Conservation (phyloP, 192 early-diverging fungal genomes). For the Coemansia sp. region DNA sequence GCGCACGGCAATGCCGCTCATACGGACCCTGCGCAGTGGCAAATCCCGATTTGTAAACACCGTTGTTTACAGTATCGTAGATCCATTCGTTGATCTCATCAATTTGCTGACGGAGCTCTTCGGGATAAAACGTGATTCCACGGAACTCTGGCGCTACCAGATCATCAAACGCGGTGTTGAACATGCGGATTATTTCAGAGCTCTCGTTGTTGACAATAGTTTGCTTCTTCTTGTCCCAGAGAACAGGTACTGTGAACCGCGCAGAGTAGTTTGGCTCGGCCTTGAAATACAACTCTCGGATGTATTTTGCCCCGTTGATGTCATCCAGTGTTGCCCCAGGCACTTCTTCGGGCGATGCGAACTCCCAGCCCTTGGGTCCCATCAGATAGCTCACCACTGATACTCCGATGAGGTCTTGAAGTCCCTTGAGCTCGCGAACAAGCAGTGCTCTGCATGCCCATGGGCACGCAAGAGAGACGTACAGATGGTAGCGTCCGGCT, state of each 20-base stretch:
- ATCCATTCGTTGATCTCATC: constrained; percentile 90
- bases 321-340: constrained; percentile 79
- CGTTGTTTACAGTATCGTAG: constrained; percentile 95
- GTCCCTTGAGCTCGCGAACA: constrained; percentile 87
- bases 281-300: constrained; percentile 92
- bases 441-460: constrained; percentile 88
- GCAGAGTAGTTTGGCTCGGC: constrained; percentile 72
- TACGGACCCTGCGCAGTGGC: constrained; percentile 87
- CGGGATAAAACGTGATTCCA: constrained; percentile 80
- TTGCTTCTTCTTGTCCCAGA: constrained; percentile 92
- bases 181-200: constrained; percentile 93
- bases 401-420: constrained; percentile 79
- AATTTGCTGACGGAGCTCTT: constrained; percentile 70
- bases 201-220: constrained; percentile 98
- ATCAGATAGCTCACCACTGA: constrained; percentile 87
- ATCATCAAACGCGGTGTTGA: constrained; percentile 88
- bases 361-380: constrained; percentile 81
- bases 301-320: constrained; percentile 71
- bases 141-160: constrained; percentile 64
- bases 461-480: constrained; percentile 69
- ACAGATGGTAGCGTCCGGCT: constrained; percentile 79
- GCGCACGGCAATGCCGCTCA: constrained; percentile 66
- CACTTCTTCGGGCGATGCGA: constrained; percentile 67
- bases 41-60: constrained; percentile 93
- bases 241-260: constrained; percentile 90